Evolutionary conservation across 495 filamentous ascomycete species (phyloP), one percentile per base, ranked within the genome.

Genomic region (Elaphomyces granulatus): DNA sequence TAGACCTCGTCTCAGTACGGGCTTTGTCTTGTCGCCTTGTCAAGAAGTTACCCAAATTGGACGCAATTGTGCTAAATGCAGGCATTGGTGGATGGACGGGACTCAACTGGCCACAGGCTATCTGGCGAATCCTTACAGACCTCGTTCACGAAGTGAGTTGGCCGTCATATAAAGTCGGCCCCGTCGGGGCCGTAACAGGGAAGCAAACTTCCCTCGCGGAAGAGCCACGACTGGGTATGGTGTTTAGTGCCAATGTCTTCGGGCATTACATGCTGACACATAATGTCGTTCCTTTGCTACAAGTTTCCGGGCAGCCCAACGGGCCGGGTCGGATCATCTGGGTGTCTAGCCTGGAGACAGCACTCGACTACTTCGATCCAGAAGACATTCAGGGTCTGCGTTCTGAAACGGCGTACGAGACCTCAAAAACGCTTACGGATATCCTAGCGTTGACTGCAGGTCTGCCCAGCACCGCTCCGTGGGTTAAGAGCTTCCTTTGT

Each of bases 181-280:
- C 58, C 0, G 53, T 67, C 0, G 87, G 87, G 10, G 65, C 67
- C 28, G 47, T 74, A 45, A 76, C 57, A 14, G 45, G 47, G 10
- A 47, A 48, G 8, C 62, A 66, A 36, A 34, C 34, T 2, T 15
- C 12, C 4, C 20, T 21, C 26, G 4, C n/a, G n/a, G 44, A 59
- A 3, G 74, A 80, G 40, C 72, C 75, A 1, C 59, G 64, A 1
- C 60, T 96, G 0, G 92, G 86, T 2, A 62, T 78, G 37, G 72
- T 95, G 4, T 98, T 95, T 58, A 81, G 78, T 55, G 77, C 86
- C 37, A 96, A 96, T 52, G 72, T 93, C 20, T 94, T 98, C 52
- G 90, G 92, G 0, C 90, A 96, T 59, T 96, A 98, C 55, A 63
- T 95, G 46, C 79, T 98, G 15, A 72, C 72, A 14, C 87, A 94